Evolutionary conservation across 345 rosid genomes (phyloP), one percentile per base, ranked within the genome.

Genomic region (Gossypium mustelinum): DNA sequence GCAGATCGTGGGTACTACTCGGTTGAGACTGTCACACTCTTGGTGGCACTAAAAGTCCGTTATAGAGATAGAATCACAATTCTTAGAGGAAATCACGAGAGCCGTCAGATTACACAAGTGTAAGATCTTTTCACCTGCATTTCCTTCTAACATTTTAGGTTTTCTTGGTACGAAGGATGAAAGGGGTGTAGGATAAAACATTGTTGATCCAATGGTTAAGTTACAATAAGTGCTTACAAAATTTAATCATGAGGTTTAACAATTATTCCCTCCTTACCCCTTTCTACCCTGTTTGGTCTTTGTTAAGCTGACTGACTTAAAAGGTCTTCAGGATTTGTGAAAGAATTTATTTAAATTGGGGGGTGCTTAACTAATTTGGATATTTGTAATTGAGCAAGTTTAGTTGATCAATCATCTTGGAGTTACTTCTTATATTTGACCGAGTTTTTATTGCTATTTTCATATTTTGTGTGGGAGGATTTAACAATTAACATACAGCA

Each of bases 101-200:
- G 99, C 87, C 89, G 99, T 76, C 99, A 95, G 86, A 95, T 95
- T 29, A 95, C 99, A 22, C 99, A 95, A 95, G 99, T 95, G 99
- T 95, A 95, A 89, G 97, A 64, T 67, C 56, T 82, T 73, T n/a
- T 71, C 25, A 63, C 62, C 4, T 39, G 34, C 14, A 25, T 29
- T 9, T 70, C 34, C 27, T 58, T 1, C 20, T 3, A 10, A 57
- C 12, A 20, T 57, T 22, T 22, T 3, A 2, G 29, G 7, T 22
- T 57, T 57, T 11, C 62, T 57, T 57, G 14, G 27, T 57, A 57
- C 29, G 7, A 57, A 57, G 55, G 27, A 57, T 22, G 29, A 14
- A 57, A 57, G 24, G 14, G 62, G 29, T 4, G 11, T 9, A 22
- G 62, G 11, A 57, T 22, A 12, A 59, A 59, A 59, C 11, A 24